A percentile compares a stretch with the other conserved stretches of the same genome.
phyloP scores from a whole-genome alignment of 2,329 filamentous ascomycete species.

The Colletotrichum siamense region DNA sequence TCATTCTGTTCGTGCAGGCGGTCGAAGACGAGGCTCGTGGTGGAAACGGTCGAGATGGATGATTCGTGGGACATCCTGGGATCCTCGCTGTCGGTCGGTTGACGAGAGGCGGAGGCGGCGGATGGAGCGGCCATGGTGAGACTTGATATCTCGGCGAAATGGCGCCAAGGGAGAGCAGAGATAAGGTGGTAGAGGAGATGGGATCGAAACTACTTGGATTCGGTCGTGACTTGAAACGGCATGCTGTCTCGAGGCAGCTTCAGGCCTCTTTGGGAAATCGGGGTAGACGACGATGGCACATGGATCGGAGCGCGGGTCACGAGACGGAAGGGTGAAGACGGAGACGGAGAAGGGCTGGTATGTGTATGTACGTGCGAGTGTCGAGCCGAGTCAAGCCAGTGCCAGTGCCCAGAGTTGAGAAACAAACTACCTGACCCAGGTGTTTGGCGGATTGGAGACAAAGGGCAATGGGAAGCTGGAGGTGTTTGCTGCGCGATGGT shows the following conservation, averaged over 20 bases:
- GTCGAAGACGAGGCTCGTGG: constrained; percentile 83
- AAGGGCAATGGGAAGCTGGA: neutral
- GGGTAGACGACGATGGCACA: constrained; percentile 1
- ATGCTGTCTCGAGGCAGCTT: constrained; percentile 22
- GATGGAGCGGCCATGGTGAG: constrained; percentile 7
- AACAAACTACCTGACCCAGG: neutral
- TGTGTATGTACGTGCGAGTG: neutral
- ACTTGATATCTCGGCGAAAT: neutral
- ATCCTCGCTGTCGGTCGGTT: neutral
- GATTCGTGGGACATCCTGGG: constrained; percentile 51
- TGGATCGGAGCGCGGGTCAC: neutral
- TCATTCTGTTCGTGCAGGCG: constrained; percentile 66
- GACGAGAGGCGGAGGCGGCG: constrained; percentile 1
- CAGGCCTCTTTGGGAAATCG: constrained; percentile 14
- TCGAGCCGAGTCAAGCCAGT: neutral
- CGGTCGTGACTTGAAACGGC: constrained; percentile 18
- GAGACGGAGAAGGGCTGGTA: neutral
- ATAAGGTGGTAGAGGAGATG: neutral
- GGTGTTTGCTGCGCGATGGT: neutral
- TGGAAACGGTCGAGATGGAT: constrained; percentile 80
- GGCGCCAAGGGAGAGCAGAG: neutral
- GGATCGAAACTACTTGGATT: constrained; percentile 15
- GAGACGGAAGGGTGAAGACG: neutral
- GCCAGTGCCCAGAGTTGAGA: neutral
- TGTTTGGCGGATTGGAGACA: neutral